Evolutionary conservation across 2,329 filamentous ascomycete species (phyloP).

Genomic region (Fusarium buharicum): DNA sequence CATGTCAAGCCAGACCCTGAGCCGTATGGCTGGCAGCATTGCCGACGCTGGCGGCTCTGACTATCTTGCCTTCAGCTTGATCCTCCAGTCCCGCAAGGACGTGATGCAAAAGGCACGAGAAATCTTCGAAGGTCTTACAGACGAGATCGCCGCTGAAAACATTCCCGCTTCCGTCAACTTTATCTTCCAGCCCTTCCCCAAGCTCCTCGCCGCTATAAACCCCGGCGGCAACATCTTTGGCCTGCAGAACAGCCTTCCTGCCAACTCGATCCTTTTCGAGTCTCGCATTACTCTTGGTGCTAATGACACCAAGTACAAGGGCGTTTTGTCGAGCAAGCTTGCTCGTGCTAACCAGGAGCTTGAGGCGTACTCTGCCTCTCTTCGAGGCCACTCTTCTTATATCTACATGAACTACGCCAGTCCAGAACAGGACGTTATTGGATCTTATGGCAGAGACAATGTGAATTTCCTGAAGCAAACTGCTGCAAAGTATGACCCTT

Average conservation of each 20-base stretch:
- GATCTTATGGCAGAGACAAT: background rate
- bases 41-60: constrained; percentile 1
- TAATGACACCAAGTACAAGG: background rate
- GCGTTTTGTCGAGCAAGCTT: background rate
- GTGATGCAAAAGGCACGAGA: background rate
- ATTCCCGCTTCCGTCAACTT: constrained; percentile 5
- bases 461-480: background rate
- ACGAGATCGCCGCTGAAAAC: background rate
- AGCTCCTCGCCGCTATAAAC: background rate
- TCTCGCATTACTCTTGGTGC: background rate
- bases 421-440: background rate
- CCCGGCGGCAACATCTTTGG: background rate
- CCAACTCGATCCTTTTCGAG: background rate
- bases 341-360: background rate
- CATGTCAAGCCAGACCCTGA: background rate
- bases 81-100: background rate
- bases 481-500: constrained; percentile 10
- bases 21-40: background rate
- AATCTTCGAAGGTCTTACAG: background rate
- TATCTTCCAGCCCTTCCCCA: constrained; percentile 4
- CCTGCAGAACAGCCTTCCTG: background rate
- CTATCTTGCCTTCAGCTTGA: background rate
- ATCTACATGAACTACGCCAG: constrained; percentile 18
- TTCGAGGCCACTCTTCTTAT: background rate
- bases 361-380: background rate